phyloP scores from a whole-genome alignment of 2,329 filamentous ascomycete species.

The Diplodia mutila region DNA sequence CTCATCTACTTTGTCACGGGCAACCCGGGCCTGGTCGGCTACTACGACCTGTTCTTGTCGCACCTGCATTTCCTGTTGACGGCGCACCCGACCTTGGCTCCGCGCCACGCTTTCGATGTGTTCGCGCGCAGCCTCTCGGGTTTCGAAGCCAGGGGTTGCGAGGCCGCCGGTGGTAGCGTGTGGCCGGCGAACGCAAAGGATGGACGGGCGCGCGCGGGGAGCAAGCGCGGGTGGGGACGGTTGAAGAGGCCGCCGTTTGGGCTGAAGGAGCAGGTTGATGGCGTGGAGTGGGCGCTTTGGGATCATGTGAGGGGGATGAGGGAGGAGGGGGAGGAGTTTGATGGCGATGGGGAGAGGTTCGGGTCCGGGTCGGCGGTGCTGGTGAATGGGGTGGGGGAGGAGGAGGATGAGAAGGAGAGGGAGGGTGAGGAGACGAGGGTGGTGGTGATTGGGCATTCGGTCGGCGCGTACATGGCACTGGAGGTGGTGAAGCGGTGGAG shows the following conservation, averaged over 20 bases:
- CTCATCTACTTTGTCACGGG: constrained; percentile 76
- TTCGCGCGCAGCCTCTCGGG: constrained; percentile 48
- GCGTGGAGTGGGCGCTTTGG: constrained; percentile 50
- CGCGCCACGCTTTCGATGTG: constrained; percentile 38
- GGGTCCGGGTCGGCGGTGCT: constrained; percentile 40
- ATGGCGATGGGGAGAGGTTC: constrained; percentile 38
- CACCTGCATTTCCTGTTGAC: constrained; percentile 60
- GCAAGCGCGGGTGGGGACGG: neutral
- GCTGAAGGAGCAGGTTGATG: constrained; percentile 56
- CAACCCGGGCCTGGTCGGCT: constrained; percentile 75
- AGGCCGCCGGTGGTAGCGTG: constrained; percentile 30
- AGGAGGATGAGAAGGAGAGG: constrained; percentile 21
- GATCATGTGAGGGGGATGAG: constrained; percentile 39
- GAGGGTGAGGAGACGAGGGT: constrained; percentile 29
- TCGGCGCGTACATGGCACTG: constrained; percentile 52
- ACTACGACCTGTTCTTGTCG: constrained; percentile 70
- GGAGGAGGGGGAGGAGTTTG: neutral
- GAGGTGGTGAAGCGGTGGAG: constrained; percentile 44
- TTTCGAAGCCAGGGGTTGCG: constrained; percentile 43
- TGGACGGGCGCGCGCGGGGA: neutral
- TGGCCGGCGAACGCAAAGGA: constrained; percentile 9
- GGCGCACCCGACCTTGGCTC: constrained; percentile 28
- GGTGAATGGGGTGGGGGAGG: constrained; percentile 27
- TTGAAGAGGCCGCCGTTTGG: constrained; percentile 40
- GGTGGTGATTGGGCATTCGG: constrained; percentile 52